Evolutionary conservation across 2,329 filamentous ascomycete species (phyloP).

Genomic region (Nectriaceae sp.): DNA sequence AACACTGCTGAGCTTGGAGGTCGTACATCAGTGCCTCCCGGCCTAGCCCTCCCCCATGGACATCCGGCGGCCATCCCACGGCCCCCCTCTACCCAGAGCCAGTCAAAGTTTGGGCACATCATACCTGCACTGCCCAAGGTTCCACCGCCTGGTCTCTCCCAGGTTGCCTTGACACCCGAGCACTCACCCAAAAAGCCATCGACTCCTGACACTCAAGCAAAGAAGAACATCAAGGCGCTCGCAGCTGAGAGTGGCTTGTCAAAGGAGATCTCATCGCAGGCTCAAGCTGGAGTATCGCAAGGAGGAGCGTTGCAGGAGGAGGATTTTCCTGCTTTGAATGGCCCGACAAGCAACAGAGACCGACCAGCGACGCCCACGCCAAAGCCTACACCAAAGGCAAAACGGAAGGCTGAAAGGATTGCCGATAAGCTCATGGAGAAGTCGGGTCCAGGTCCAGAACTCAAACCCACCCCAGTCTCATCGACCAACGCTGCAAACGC

Average conservation of each 20-base stretch:
- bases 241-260: slow-evolving; percentile 49
- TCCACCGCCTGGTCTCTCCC: slow-evolving; percentile 25
- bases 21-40: slow-evolving; percentile 32
- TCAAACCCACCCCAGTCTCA: slow-evolving; percentile 13
- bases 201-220: slow-evolving; percentile 36
- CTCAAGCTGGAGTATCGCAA: slow-evolving; percentile 25
- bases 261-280: slow-evolving; percentile 46
- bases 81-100: slow-evolving; percentile 19
- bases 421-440: slow-evolving; percentile 27
- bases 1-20: slow-evolving; percentile 16
- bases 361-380: slow-evolving; percentile 38
- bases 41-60: slow-evolving; percentile 27
- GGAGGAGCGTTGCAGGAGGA: slow-evolving; percentile 53
- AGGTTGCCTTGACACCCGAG: slow-evolving; percentile 34
- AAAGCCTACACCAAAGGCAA: slow-evolving; percentile 36
- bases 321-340: slow-evolving; percentile 62
- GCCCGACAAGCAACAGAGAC: slow-evolving; percentile 37
- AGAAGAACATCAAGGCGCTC: slow-evolving; percentile 46
- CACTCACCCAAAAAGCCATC: slow-evolving; percentile 32
- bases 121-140: slow-evolving; percentile 29
- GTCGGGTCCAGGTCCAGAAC: slow-evolving; percentile 13
- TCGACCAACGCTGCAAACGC: slow-evolving; percentile 5
- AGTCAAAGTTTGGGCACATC: slow-evolving; percentile 22
- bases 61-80: slow-evolving; percentile 20
- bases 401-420: slow-evolving; percentile 34